A percentile compares a stretch with the other conserved stretches of the same genome.
Evolutionary conservation across 2,329 filamentous ascomycete species (phyloP).

Genomic region (Xylaria sp.): DNA sequence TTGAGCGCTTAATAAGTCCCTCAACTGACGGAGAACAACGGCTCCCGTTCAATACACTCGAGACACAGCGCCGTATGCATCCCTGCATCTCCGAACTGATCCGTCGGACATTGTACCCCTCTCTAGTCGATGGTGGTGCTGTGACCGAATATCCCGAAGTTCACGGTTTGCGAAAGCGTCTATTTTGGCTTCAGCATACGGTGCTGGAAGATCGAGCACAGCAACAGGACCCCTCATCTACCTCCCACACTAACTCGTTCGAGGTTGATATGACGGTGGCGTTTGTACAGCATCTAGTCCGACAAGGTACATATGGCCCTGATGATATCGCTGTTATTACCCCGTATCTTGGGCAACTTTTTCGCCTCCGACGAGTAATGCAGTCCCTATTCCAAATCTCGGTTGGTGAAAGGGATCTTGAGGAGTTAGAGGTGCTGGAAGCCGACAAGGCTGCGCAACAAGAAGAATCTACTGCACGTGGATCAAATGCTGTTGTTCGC

Average conservation of each 20-base stretch:
- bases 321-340: conserved; percentile 77
- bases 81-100: conserved; percentile 66
- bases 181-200: conserved; percentile 71
- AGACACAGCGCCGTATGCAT: conserved; percentile 69
- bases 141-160: conserved; percentile 55
- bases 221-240: conserved; percentile 49
- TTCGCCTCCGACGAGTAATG: conserved; percentile 60
- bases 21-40: conserved; percentile 40
- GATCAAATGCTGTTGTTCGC: conserved; percentile 46
- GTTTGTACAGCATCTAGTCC: conserved; percentile 71
- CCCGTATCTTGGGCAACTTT: conserved; percentile 68
- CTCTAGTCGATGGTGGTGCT: conserved; percentile 59
- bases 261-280: conserved; percentile 72
- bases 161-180: conserved; percentile 57
- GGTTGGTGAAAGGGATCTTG: conserved; percentile 70
- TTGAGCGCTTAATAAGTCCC: conserved; percentile 64
- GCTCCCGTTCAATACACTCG: conserved; percentile 52
- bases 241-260: conserved; percentile 64
- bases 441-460: conserved; percentile 46
- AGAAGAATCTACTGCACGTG: conserved; percentile 27
- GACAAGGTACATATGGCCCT: conserved; percentile 68
- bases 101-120: conserved; percentile 63
- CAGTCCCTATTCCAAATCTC: conserved; percentile 66
- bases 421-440: conserved; percentile 59
- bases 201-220: conserved; percentile 42